Evolutionary conservation across 768 basidiomycete species (phyloP), one percentile per base, ranked within the genome.

Genomic region (Rickenella mellea): DNA sequence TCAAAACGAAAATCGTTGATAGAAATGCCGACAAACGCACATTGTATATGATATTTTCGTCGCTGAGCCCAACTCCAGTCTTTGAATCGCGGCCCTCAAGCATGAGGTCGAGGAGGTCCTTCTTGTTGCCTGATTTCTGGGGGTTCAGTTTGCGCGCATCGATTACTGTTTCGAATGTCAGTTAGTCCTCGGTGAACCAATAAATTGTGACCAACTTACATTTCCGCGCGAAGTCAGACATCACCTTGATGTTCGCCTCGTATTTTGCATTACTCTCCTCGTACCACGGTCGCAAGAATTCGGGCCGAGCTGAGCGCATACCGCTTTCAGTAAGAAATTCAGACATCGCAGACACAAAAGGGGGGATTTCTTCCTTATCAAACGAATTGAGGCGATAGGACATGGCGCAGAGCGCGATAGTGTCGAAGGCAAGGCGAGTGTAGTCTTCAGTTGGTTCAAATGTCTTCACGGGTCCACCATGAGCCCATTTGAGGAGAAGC

Each of bases 91-190:
- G 64, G 6, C 62, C 64, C 20, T 62, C 54, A 35, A 74, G 44
- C 71, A 74, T 72, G n/a, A 53, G 61, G 42, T 67, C 62, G 9
- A 74, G 55, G 6, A 74, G 50, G 47, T 74, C 72, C 36, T 67
- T 62, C 42, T 65, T 64, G 4, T 64, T 59, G 5, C 27, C 41
- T 22, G 19, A 17, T 22, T 17, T 17, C 1, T 51, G 55, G 2
- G 66, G 65, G 35, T 67, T 59, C 4, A 56, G 54, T 40, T 57
- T 64, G 6, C 68, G 56, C 8, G 70, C 58, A 6, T 54, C 50
- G 10, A 73, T 60, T 33, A 70, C 68, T 69, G 43, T 7, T 35
- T 11, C 21, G 32, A 12, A 21, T n/a, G n/a, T n/a, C 28, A 19
- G 10, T 32, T 20, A 21, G 30, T 47, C n/a, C 28, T 43, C 10